Percentiles rank a stretch among this genome's conserved stretches.
These are phyloP conservation scores for Fagopyrum tataricum DNA, from an alignment of 148 eudicot genomes.

Conservation along the genomic window DNA sequence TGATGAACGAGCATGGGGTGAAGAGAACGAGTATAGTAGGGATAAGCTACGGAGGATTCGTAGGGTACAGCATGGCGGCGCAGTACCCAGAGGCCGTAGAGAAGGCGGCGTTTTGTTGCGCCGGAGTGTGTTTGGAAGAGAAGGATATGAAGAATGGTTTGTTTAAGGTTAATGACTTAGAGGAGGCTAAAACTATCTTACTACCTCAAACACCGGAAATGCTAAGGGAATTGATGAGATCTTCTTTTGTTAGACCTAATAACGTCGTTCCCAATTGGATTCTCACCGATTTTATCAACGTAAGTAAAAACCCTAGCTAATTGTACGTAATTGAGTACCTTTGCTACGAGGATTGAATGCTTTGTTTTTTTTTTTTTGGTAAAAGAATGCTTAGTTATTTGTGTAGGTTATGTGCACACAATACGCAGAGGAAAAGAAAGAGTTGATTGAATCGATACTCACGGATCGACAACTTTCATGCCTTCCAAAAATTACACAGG, in stretches of 20 bases:
- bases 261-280: conserved; percentile 53
- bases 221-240: conserved; percentile 56
- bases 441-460: conserved; percentile 50
- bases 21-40: conserved; percentile 56
- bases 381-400: neutral
- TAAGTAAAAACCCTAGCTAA: conserved; percentile 19
- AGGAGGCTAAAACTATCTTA: conserved; percentile 56
- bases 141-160: conserved; percentile 61
- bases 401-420: conserved; percentile 65
- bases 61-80: conserved; percentile 69
- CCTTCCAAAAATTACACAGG: conserved; percentile 62
- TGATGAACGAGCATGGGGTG: conserved; percentile 54
- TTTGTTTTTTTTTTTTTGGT: neutral
- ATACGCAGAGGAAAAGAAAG: conserved; percentile 46
- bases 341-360: too few relatives aligned
- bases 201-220: conserved; percentile 74
- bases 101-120: conserved; percentile 63
- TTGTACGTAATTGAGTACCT: too few relatives aligned
- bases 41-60: conserved; percentile 91
- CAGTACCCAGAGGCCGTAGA: conserved; percentile 74
- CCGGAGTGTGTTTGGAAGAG: conserved; percentile 87
- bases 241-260: conserved; percentile 57
- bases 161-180: conserved; percentile 56
- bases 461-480: conserved; percentile 32
- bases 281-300: conserved; percentile 62